These are phyloP conservation scores for Coleophoma cylindrospora DNA, from an alignment of 2,329 filamentous ascomycete species.

Conservation along the genomic window DNA sequence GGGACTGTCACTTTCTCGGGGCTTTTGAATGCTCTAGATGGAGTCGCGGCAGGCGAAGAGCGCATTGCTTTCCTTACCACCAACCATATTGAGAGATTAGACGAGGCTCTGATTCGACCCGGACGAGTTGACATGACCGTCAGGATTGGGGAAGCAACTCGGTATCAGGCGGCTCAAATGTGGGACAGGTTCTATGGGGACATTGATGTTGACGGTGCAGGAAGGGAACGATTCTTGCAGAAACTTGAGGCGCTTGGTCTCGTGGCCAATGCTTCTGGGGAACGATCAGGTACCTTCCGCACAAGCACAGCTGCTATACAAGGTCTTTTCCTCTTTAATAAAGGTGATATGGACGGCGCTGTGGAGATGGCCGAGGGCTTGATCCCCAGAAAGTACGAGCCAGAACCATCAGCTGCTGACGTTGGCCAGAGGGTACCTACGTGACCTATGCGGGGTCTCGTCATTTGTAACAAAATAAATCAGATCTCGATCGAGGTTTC, in stretches of 20 bases:
- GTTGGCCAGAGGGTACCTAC: not conserved
- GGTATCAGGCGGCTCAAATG: conserved; percentile 77
- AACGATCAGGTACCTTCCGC: conserved; percentile 12
- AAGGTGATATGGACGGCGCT: conserved; percentile 82
- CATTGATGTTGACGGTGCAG: conserved; percentile 58
- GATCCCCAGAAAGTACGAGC: conserved; percentile 51
- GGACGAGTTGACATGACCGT: conserved; percentile 93
- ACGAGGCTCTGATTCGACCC: conserved; percentile 83
- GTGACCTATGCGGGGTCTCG: no score
- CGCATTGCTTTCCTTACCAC: conserved; percentile 92
- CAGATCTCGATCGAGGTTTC: no score
- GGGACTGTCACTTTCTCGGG: conserved; percentile 74
- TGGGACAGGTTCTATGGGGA: conserved; percentile 96
- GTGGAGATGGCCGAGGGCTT: conserved; percentile 72
- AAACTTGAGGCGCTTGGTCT: conserved; percentile 67
- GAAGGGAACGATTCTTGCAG: conserved; percentile 64
- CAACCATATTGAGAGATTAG: conserved; percentile 82
- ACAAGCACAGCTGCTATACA: conserved; percentile 91
- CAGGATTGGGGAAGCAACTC: conserved; percentile 80
- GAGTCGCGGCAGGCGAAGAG: conserved; percentile 91
- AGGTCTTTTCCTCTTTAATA: conserved; percentile 92
- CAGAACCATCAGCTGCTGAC: conserved; percentile 17
- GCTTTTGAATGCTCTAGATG: conserved; percentile 79
- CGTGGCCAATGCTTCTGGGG: conserved; percentile 44
- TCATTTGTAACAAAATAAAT: no score